Conservation (phyloP, 805 yeast species). For the Kazachstania bromeliacearum region DNA sequence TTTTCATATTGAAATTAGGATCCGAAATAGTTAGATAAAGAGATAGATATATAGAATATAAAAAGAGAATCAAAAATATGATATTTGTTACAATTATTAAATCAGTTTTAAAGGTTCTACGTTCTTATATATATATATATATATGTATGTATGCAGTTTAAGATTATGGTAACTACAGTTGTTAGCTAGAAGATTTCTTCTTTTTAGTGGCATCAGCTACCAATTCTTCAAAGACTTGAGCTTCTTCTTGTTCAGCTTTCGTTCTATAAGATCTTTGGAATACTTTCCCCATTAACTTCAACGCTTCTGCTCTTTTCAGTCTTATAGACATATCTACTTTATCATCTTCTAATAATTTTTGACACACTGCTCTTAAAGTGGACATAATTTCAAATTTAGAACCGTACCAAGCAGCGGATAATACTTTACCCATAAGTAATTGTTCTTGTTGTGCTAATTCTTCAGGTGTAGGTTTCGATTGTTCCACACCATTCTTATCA, state of each 20-base stretch:
- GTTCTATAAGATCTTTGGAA: constrained; percentile 52
- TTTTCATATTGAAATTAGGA: no score
- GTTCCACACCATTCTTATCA: constrained; percentile 42
- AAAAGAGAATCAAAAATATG: no score
- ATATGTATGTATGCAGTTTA: neutral
- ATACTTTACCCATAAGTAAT: constrained; percentile 64
- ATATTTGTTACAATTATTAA: no score
- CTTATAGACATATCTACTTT: constrained; percentile 38
- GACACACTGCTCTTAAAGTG: constrained; percentile 64
- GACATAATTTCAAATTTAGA: constrained; percentile 70
- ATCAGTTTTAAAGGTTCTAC: no score
- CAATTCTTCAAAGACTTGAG: constrained; percentile 65
- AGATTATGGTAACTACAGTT: neutral
- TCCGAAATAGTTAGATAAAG: no score
- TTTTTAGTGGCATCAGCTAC: constrained; percentile 46
- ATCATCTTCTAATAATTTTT: constrained; percentile 50
- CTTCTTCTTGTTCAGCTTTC: constrained; percentile 64
- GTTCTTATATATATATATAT: neutral
- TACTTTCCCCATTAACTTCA: constrained; percentile 53
- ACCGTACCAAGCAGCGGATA: constrained; percentile 81
- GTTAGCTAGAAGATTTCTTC: constrained; percentile 14
- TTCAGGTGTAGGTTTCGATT: constrained; percentile 51
- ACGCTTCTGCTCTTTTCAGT: constrained; percentile 52
- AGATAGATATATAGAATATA: no score
- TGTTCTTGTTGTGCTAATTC: constrained; percentile 65